phyloP scores from a whole-genome alignment of 768 basidiomycete genomes.

The Paxillus involutus region DNA sequence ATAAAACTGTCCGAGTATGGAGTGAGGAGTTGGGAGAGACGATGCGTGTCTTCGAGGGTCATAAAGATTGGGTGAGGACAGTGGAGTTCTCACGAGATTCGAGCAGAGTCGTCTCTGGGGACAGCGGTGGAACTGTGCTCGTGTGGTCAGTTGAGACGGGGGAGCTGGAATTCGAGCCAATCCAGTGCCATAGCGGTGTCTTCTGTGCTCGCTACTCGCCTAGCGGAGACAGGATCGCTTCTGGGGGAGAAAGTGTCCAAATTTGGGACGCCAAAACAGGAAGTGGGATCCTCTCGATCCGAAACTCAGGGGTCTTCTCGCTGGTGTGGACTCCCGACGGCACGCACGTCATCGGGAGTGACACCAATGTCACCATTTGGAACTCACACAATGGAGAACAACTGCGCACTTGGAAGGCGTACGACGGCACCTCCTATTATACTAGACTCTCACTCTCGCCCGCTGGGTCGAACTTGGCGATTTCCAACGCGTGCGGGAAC shows the following conservation, averaged over 20 bases:
- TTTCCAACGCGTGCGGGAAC: background rate
- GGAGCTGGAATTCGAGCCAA: background rate
- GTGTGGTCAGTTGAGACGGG: no score
- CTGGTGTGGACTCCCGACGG: background rate
- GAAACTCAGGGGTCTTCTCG: background rate
- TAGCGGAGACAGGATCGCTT: no score
- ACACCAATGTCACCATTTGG: no score
- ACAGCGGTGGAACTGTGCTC: conserved; percentile 30
- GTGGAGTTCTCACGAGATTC: no score
- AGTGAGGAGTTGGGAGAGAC: conserved; percentile 13
- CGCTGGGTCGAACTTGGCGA: background rate
- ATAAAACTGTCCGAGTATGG: conserved; percentile 1
- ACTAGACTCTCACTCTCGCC: background rate
- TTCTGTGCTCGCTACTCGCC: no score
- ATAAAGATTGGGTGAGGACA: no score
- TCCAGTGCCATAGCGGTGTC: background rate
- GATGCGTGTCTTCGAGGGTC: no score
- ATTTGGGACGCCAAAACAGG: background rate
- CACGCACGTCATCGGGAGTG: background rate
- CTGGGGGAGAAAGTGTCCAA: background rate
- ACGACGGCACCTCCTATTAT: background rate
- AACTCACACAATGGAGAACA: background rate
- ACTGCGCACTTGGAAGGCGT: background rate
- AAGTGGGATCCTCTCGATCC: background rate
- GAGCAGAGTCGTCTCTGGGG: conserved; percentile 42